Percentiles rank a stretch among this genome's conserved stretches.
Evolutionary conservation across 306 rosid species (phyloP).

Genomic region (Hippophae tibetana): DNA sequence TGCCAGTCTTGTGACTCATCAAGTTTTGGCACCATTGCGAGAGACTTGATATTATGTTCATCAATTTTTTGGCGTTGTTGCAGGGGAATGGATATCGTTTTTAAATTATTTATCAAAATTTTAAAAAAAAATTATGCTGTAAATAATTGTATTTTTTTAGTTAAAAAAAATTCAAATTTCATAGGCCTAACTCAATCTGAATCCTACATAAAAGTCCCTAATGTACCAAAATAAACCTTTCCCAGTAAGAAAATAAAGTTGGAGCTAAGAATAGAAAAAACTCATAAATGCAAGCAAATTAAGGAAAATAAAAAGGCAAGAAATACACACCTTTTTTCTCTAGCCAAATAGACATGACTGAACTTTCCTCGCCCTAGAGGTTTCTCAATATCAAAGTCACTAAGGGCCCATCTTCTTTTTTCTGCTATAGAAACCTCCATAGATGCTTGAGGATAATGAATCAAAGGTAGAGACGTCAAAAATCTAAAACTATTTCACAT

Average conservation of each 20-base stretch:
- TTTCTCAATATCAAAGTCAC: constrained; percentile 87
- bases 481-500: neutral
- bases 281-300: neutral
- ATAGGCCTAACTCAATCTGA: too few relatives aligned
- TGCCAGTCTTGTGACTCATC: too few relatives aligned
- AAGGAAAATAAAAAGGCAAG: neutral
- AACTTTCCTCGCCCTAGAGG: constrained; percentile 98
- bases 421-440: constrained; percentile 55
- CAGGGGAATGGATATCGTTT: too few relatives aligned
- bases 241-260: neutral
- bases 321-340: constrained; percentile 67
- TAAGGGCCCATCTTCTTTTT: constrained; percentile 76
- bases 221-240: too few relatives aligned
- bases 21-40: too few relatives aligned
- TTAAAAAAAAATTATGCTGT: too few relatives aligned
- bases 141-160: too few relatives aligned
- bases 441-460: constrained; percentile 26
- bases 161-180: too few relatives aligned
- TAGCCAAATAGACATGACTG: constrained; percentile 97
- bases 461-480: constrained; percentile 7
- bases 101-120: too few relatives aligned
- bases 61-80: too few relatives aligned
- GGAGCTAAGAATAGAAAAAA: neutral
- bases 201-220: too few relatives aligned
- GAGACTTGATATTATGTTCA: too few relatives aligned